Percentiles rank a stretch among this genome's conserved stretches.
Conservation (phyloP, 306 rosid genomes). For the Fragaria ananassa region DNA sequence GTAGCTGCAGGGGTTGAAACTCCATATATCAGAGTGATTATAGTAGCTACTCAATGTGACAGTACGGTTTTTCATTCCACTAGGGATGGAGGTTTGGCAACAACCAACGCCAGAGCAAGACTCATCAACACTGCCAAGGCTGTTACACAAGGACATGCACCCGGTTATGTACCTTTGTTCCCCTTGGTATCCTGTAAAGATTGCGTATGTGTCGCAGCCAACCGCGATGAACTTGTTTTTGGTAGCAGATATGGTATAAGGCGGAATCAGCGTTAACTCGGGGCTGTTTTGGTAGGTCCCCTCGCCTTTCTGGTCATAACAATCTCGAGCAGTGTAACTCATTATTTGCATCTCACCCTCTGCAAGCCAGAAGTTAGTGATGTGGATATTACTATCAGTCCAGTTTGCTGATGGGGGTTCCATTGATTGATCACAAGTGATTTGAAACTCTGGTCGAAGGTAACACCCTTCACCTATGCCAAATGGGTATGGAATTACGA, state of each 20-base stretch:
- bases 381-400: neutral
- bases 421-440: neutral
- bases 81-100: too few species aligned
- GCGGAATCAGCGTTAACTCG: neutral
- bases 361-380: neutral
- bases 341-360: slow-evolving; percentile 4
- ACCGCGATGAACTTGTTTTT: slow-evolving; percentile 4
- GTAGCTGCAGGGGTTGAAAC: too few species aligned
- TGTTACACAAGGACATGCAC: neutral
- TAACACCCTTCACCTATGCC: slow-evolving; percentile 10
- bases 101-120: too few species aligned
- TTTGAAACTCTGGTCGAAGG: neutral
- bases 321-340: slow-evolving; percentile 3
- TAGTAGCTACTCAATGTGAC: too few species aligned
- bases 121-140: too few species aligned
- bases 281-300: neutral
- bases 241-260: neutral
- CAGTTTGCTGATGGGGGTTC: neutral
- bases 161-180: neutral
- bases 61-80: too few species aligned
- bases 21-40: too few species aligned
- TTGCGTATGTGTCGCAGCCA: slow-evolving; percentile 19
- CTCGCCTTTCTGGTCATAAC: neutral
- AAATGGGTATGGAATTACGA: slow-evolving; percentile 6
- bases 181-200: neutral